Conservation (phyloP, 2,329 filamentous ascomycete genomes). For the Alternaria ethzedia region DNA sequence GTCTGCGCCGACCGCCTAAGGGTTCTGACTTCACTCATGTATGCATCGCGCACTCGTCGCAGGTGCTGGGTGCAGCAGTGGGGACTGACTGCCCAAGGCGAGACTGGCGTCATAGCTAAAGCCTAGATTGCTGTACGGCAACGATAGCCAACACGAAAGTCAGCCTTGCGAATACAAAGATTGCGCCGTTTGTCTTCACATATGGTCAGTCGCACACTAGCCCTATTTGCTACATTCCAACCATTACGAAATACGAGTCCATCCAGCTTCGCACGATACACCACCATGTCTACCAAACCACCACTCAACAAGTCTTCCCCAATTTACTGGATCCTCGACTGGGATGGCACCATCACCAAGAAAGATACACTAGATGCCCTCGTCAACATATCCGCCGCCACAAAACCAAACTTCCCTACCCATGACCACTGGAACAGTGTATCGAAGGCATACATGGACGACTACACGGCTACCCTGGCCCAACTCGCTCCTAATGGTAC, state of each 20-base stretch:
- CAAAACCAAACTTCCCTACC: conserved; percentile 28
- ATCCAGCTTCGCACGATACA: neutral
- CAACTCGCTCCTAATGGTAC: conserved; percentile 29
- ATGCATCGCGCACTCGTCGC: neutral
- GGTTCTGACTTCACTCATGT: neutral
- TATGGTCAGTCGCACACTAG: neutral
- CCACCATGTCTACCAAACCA: conserved; percentile 20
- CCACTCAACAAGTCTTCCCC: conserved; percentile 4
- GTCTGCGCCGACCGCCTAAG: neutral
- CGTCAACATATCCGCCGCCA: conserved; percentile 45
- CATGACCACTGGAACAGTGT: conserved; percentile 47
- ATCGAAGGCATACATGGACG: conserved; percentile 50
- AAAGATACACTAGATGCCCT: conserved; percentile 55
- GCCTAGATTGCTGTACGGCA: neutral
- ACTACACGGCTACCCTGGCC: conserved; percentile 45
- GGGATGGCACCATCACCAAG: conserved; percentile 56
- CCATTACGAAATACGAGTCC: neutral
- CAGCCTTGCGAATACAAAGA: neutral
- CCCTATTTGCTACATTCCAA: neutral
- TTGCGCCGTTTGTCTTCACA: neutral
- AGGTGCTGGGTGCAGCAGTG: neutral
- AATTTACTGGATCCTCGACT: conserved; percentile 54
- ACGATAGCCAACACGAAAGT: neutral
- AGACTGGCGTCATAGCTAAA: neutral
- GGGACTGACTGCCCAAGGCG: neutral